Percentiles rank a stretch among this genome's conserved stretches.
phyloP scores from a whole-genome alignment of 2,329 filamentous ascomycete species.

The Triangularia verruculosa region DNA sequence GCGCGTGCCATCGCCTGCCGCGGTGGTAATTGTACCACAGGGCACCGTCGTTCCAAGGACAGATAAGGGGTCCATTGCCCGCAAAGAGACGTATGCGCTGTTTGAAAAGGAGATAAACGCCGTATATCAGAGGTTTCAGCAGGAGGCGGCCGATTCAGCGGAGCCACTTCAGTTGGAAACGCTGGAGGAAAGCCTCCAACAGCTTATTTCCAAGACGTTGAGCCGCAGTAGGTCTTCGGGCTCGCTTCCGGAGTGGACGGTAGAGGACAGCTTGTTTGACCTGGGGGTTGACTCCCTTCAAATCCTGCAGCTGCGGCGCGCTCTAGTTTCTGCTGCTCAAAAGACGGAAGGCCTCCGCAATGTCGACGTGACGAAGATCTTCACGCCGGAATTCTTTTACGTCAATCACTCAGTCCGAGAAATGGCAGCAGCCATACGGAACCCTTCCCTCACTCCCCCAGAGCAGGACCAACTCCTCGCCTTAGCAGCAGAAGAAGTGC shows the following conservation, averaged over 20 bases:
- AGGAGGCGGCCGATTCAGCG: neutral
- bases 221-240: neutral
- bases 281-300: neutral
- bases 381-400: neutral
- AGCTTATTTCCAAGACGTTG: neutral
- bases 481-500: neutral
- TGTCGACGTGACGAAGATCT: neutral
- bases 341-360: neutral
- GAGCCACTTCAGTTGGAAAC: neutral
- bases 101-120: neutral
- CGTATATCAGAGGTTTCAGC: neutral
- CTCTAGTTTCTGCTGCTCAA: neutral
- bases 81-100: neutral
- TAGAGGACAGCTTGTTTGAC: neutral
- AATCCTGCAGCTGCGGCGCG: neutral
- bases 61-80: neutral
- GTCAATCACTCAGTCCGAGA: neutral
- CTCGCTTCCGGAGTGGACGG: neutral
- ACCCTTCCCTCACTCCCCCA: neutral
- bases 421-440: neutral
- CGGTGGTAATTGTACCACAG: neutral
- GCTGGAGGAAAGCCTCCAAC: neutral
- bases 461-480: neutral
- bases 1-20: neutral
- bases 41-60: neutral